These are phyloP conservation scores for Cyclotella baltica DNA, from an alignment of 108 stramenopile genomes.

Conservation along the genomic window DNA sequence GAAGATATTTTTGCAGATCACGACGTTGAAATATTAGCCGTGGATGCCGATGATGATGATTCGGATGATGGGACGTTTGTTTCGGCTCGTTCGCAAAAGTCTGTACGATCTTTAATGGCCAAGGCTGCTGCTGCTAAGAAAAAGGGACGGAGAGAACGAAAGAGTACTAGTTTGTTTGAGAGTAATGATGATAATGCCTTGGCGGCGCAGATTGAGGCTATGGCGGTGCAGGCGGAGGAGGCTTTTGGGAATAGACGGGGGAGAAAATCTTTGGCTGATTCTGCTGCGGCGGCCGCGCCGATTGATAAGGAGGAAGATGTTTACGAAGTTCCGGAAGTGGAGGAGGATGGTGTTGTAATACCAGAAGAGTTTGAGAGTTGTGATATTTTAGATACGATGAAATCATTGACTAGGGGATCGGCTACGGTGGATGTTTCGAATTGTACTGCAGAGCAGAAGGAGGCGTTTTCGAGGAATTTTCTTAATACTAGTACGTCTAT, in stretches of 20 bases:
- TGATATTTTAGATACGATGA: conserved; percentile 7
- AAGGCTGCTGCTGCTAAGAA: conserved; percentile 1
- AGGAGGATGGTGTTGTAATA: not conserved
- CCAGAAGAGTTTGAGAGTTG: conserved; percentile 14
- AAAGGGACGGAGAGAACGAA: conserved; percentile 14
- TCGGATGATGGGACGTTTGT: conserved; percentile 49
- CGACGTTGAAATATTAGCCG: conserved; percentile 50
- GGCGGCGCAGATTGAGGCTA: conserved; percentile 52
- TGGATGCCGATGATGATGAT: conserved; percentile 44
- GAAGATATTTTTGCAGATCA: conserved; percentile 52
- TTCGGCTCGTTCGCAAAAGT: conserved; percentile 39
- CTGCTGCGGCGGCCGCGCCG: too few species aligned
- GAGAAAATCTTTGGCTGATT: too few species aligned
- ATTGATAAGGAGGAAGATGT: not conserved
- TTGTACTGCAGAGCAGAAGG: conserved; percentile 10
- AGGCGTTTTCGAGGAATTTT: conserved; percentile 38
- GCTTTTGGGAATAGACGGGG: conserved; percentile 41
- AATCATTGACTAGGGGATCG: conserved; percentile 19
- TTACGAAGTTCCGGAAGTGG: conserved; percentile 5
- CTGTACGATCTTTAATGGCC: conserved; percentile 20
- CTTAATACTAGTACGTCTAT: conserved; percentile 49
- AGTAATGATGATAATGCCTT: conserved; percentile 41
- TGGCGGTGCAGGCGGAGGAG: conserved; percentile 50
- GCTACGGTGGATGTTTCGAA: conserved; percentile 3
- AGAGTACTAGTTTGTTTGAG: conserved; percentile 20